A percentile compares a stretch with the other conserved stretches of the same genome.
Conservation (phyloP, 2,329 filamentous ascomycete genomes). For the Nakataea oryzae region DNA sequence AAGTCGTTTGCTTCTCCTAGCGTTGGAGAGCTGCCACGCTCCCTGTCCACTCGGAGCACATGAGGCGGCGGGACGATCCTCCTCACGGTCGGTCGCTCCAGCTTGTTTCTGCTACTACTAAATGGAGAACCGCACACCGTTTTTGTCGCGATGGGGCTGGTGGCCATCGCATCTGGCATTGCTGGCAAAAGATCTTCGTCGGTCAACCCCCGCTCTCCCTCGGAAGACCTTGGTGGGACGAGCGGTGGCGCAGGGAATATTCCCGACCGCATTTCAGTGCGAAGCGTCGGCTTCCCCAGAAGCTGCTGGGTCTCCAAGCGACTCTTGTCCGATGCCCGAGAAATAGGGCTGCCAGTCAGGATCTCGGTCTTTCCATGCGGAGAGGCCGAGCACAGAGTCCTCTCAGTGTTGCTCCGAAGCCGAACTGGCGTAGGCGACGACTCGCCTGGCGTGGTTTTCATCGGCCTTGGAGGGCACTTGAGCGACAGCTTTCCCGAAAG, state of each 20-base stretch:
- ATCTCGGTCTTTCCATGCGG: neutral
- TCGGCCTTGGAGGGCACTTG: neutral
- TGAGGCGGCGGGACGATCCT: constrained; percentile 4
- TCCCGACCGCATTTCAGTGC: neutral
- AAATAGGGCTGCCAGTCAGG: neutral
- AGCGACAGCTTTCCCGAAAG: neutral
- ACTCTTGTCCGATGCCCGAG: neutral
- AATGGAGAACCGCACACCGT: neutral
- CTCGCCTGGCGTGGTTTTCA: neutral
- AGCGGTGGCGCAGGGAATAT: constrained; percentile 1
- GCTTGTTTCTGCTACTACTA: neutral
- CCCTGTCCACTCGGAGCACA: neutral
- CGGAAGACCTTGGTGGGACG: neutral
- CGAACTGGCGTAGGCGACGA: neutral
- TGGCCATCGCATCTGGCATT: neutral
- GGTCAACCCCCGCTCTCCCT: neutral
- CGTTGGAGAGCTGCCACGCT: constrained; percentile 3
- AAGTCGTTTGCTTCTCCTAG: constrained; percentile 2
- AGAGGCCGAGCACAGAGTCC: neutral
- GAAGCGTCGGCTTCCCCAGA: neutral
- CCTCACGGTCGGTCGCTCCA: neutral
- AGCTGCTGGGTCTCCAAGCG: neutral
- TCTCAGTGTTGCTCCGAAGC: neutral
- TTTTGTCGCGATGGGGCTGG: constrained; percentile 4
- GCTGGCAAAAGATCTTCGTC: neutral